Evolutionary conservation across 2,329 filamentous ascomycete genomes (phyloP), one percentile per base, ranked within the genome.

Genomic region (Clonostachys rosea): DNA sequence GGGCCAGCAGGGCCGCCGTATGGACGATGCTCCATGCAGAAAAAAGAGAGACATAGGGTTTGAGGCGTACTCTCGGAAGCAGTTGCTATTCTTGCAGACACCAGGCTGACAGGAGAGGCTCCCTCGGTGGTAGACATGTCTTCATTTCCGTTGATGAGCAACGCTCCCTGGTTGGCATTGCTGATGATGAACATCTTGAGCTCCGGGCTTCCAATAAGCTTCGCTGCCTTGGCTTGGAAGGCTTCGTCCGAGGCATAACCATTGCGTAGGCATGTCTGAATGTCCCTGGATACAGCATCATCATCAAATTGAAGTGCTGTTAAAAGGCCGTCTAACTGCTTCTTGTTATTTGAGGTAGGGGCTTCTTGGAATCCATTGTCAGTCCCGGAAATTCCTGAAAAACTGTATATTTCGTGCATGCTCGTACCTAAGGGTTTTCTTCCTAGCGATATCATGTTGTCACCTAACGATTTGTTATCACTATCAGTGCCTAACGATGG

Each of bases 101-200:
- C 44, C 3, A 52, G 33, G 30, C 50, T 48, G 3, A 47, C 18
- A 3, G 49, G 49, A 1, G 47, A 50, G 2, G 45, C 11, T 2
- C 46, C 51, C 5, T 51, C 45, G 14, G 41, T 17, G 2, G 16
- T 17, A 13, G 46, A 42, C 9, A 42, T n/a, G 17, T 52, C 47
- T 33, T 46, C 47, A 36, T 42, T 42, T 6, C 49, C 49, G 36
- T 50, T 46, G 13, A 50, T 41, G 1, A 50, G 40, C 4, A 50
- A 33, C 11, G 13, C 14, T 10, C 35, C 11, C 8, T 37, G 48
- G 24, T 13, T n/a, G 3, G 14, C 1, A 39, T 39, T n/a, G 6
- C 17, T n/a, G 14, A 11, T 4, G 7, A 39, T 39, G 11, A n/a
- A 39, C 8, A 8, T 11, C 10, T 39, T 18, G 36, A 39, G 17